Base-by-base conservation (phyloP, 768 basidiomycete species). In the Coprinopsis marcescibilis region DNA sequence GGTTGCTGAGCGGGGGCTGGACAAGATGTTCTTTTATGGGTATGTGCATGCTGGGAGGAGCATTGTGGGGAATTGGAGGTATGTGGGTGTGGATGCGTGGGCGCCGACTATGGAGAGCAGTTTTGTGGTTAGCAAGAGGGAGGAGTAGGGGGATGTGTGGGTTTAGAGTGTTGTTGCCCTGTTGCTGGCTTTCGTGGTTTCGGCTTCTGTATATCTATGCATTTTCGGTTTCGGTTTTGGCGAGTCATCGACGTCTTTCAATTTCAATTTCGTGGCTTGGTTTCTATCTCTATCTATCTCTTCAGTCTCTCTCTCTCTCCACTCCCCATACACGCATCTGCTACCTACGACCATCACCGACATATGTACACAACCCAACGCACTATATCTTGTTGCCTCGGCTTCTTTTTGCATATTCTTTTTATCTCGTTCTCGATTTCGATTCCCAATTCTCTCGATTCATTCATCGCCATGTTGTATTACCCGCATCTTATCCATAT, bases 11-110 rank as follows among this genome's bases (percentile, higher is more conserved):
- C 11, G 15, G 15, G 8, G 15, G 20, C 17, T 32, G 14, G 41
- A 24, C 25, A 43, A 44, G 23, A 38, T 67, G 55, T 70, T 88
- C 30, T 81, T 89, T 54, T 84, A 80, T 29, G 87, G 87, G 4
- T 89, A 87, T 57, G 51, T 89, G 34, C 72, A 82, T 3, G 84
- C 78, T 0, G 77, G 74, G 5, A 63, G 73, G 49, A 85, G 74
- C 45, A 74, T 89, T 49, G 83, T 85, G 14, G 87, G 87, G 2
- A 81, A 79, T 48, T 88, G 86, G 87, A 71, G 87, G 42, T 66
- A 67, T 55, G 73, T 71, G 34, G 60, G 58, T 34, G 35, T 36
- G 15, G 48, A 49, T 15, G 42, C 48, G 19, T 14, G 29, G 13
- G 25, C 42, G 4, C 34, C 48, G 2, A 35, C 33, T 6, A 23